Conservation (phyloP, 805 yeast genomes). For the Cyberlindnera mrakii region DNA sequence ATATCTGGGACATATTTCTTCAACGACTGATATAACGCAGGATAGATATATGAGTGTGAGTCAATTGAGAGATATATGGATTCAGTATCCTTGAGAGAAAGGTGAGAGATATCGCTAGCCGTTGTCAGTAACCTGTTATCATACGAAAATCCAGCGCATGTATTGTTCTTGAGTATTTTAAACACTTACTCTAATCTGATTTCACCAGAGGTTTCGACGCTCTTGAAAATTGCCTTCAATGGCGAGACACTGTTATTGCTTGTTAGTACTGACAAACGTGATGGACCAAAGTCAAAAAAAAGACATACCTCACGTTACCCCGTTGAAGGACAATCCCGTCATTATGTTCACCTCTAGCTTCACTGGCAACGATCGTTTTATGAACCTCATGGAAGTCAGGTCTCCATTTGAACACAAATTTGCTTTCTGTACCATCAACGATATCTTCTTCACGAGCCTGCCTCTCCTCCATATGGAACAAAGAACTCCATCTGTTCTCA, state of each 20-base stretch:
- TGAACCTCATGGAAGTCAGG: slow-evolving; percentile 76
- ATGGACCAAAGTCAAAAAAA: background rate
- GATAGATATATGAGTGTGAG: slow-evolving; percentile 34
- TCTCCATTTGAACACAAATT: slow-evolving; percentile 64
- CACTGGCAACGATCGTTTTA: slow-evolving; percentile 37
- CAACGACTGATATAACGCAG: slow-evolving; percentile 30
- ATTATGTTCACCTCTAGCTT: slow-evolving; percentile 22
- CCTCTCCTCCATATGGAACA: slow-evolving; percentile 32
- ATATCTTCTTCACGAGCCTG: slow-evolving; percentile 32
- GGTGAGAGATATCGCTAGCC: background rate
- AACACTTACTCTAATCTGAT: slow-evolving; percentile 33
- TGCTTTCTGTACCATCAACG: slow-evolving; percentile 39
- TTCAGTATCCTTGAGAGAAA: background rate
- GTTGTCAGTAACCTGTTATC: background rate
- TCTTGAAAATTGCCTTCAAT: slow-evolving; percentile 63
- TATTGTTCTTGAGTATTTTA: background rate
- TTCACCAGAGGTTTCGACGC: slow-evolving; percentile 51
- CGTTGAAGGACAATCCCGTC: slow-evolving; percentile 27
- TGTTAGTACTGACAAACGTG: slow-evolving; percentile 13
- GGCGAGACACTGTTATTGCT: slow-evolving; percentile 57
- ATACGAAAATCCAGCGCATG: background rate
- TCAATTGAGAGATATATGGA: slow-evolving; percentile 26
- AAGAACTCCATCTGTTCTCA: slow-evolving; percentile 72
- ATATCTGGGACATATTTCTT: slow-evolving; percentile 28
- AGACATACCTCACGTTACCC: slow-evolving; percentile 23